Evolutionary conservation across 192 early-diverging fungal genomes (phyloP).

Genomic region (Coemansia sp.): DNA sequence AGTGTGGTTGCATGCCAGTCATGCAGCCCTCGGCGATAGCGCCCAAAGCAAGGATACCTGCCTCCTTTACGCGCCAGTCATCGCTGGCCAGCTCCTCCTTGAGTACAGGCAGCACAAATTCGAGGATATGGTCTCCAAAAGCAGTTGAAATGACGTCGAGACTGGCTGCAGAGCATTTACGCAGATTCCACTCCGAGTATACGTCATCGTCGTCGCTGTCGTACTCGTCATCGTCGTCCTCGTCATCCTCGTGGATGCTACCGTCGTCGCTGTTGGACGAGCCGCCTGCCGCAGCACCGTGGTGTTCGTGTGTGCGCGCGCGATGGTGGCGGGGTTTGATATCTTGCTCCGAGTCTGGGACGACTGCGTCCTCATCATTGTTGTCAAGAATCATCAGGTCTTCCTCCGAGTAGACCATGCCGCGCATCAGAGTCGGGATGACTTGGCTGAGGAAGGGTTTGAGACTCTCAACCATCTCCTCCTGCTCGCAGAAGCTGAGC

Average conservation of each 20-base stretch:
- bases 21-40: constrained; percentile 97
- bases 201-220: constrained; percentile 85
- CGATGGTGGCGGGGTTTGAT: constrained; percentile 94
- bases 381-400: constrained; percentile 78
- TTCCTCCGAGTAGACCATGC: constrained; percentile 96
- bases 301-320: constrained; percentile 72
- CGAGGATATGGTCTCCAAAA: constrained; percentile 81
- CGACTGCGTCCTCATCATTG: constrained; percentile 81
- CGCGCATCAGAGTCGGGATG: constrained; percentile 87
- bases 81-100: constrained; percentile 76
- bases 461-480: constrained; percentile 70
- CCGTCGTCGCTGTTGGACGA: constrained; percentile 26
- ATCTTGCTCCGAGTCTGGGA: constrained; percentile 88
- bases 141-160: constrained; percentile 91
- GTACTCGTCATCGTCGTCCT: constrained; percentile 80
- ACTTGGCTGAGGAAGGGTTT: constrained; percentile 71
- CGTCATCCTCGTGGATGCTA: constrained; percentile 55
- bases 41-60: constrained; percentile 94
- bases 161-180: constrained; percentile 97
- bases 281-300: constrained; percentile 53
- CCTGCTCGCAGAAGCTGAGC: constrained; percentile 94
- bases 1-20: constrained; percentile 84
- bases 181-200: constrained; percentile 93
- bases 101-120: constrained; percentile 81
- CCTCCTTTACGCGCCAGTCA: constrained; percentile 93